Base-by-base conservation (phyloP, 768 basidiomycete species). In the Trametes sanguinea region DNA sequence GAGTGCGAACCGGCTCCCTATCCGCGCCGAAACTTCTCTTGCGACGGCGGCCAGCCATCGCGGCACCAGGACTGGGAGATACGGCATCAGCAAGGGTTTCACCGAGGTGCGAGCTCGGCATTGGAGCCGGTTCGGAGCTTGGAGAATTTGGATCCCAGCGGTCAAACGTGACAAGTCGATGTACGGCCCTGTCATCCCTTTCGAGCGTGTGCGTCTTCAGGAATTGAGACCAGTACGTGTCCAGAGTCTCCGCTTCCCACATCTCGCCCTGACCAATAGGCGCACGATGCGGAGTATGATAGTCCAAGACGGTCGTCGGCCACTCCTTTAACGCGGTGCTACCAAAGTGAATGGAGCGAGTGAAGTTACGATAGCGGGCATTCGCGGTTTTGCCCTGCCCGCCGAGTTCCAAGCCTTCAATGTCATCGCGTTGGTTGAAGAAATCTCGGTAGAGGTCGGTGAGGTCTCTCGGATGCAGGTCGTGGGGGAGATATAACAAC, bases 171-270 rank as follows among this genome's bases (percentile, higher is more conserved):
- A 11, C 13, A 16, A 32, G 48, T 29, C n/a, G 29, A 13, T 58
- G 57, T 2, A 51, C 32, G 14, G 27, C 14, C 37, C 50, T 48
- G 42, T 58, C 50, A n/a, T 58, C 32, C n/a, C n/a, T 27, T 30
- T 58, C 48, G 16, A 58, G 40, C 40, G 3, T 16, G 32, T 40
- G 56, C 8, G 56, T 51, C 37, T 43, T 10, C 29, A 58, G 48
- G 50, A 58, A 58, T 1, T 33, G 37, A 8, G 57, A 43, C 57
- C 57, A 58, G 22, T 40, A 58, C 6, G 48, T 29, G n/a, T 58
- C 57, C 0, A 58, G 33, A 6, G 37, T 37, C 29, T 51, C 57
- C 5, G 57, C 29, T 22, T 17, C 32, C 47, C 56, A 57, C 13
- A 16, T 46, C 17, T 50, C 47, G 4, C 14, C 47, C 10, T 16